Evolutionary conservation across 2,329 filamentous ascomycete genomes (phyloP), one percentile per base, ranked within the genome.

Genomic region (Colletotrichum zoysiae): DNA sequence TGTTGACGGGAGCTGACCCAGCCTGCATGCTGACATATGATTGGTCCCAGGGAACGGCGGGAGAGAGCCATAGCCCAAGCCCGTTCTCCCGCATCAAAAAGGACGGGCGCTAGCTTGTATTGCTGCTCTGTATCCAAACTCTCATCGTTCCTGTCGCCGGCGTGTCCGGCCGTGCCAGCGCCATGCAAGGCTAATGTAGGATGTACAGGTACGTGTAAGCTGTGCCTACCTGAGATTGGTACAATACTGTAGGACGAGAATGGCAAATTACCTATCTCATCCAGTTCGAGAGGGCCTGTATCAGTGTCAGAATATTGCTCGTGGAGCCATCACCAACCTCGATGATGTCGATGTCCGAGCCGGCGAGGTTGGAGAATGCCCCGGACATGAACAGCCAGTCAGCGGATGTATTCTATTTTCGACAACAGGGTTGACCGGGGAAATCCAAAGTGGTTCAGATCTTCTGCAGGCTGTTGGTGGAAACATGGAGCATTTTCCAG

Each of bases 331-430:
- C 51, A 30, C 23, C 18, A 42, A 20, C 18, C 2, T 38, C 30
- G 8, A 16, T 20, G 35, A 46, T 51, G 18, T 44, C 18, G 16
- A 23, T 40, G 42, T 23, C n/a, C 30, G n/a, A 33, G 16, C 16
- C 58, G 44, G 30, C 33, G 16, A 53, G 38, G 16, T 57, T 40
- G 38, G 44, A 55, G 38, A 59, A 59, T 53, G 46, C 30, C 58
- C 57, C 23, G 53, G 46, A n/a, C 44, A 65, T 60, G 48, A 65
- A 59, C 33, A 59, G 40, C 40, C 48, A 44, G 38, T 16, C 35
- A 14, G 55, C 33, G 23, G 46, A 51, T 42, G 55, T 35, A n/a
- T 72, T 70, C 55, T 70, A 70, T 65, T 72, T 65, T 61, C 20
- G 50, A 56, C n/a, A 20, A 30, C 38, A 38, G 23, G 38, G 38